Conservation (phyloP, 495 filamentous ascomycete species). For the Xylaria bambusicola region DNA sequence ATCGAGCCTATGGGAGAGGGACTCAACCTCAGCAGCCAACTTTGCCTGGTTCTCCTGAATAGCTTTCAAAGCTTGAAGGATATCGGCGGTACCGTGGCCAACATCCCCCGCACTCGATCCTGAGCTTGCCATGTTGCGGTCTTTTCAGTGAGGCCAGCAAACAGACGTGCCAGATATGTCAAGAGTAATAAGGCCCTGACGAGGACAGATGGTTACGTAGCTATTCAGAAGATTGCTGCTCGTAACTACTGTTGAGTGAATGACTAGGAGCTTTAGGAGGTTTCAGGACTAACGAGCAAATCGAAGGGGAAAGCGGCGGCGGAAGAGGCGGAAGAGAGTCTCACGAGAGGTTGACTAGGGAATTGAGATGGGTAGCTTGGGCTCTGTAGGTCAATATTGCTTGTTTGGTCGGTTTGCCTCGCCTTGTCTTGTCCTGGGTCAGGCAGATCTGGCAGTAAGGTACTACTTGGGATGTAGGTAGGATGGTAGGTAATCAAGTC, state of each 20-base stretch:
- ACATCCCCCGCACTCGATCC: constrained; percentile 19
- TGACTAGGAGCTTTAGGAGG: not conserved
- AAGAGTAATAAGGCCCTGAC: not conserved
- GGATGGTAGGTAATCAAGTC: not conserved
- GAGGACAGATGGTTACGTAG: not conserved
- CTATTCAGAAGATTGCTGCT: not conserved
- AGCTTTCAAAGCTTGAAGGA: constrained; percentile 52
- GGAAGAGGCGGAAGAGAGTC: not conserved
- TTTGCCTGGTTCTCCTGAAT: constrained; percentile 60
- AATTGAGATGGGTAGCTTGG: not conserved
- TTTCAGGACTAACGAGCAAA: not conserved
- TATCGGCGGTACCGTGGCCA: constrained; percentile 46
- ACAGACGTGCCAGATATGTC: not conserved
- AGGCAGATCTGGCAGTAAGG: too few species aligned
- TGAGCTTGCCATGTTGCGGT: constrained; percentile 29
- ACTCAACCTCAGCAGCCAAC: constrained; percentile 63
- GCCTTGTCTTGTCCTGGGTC: not conserved
- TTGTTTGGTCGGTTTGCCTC: not conserved
- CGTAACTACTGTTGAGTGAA: not conserved
- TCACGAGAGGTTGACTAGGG: constrained; percentile 8
- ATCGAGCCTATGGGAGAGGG: constrained; percentile 66
- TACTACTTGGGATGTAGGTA: too few species aligned
- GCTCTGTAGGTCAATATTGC: constrained; percentile 8
- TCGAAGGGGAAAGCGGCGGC: not conserved
- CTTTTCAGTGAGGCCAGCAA: constrained; percentile 1